Evolutionary conservation across 2,329 filamentous ascomycete genomes (phyloP).

Genomic region (Pestalotiopsis fici): DNA sequence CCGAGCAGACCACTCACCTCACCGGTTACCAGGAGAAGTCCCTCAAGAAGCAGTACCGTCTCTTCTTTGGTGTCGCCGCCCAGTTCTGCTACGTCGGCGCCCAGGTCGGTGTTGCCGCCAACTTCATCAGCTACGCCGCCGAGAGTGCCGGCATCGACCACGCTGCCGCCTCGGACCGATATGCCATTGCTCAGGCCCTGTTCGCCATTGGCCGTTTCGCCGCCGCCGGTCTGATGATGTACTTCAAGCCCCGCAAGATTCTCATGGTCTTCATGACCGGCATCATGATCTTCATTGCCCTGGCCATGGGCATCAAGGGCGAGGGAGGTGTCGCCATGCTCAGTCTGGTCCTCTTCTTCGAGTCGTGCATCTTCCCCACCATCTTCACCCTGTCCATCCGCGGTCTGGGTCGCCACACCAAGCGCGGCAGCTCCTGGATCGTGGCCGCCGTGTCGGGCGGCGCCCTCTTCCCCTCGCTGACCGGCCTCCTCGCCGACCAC

Average conservation of each 20-base stretch:
- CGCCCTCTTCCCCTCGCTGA: slow-evolving; percentile 7
- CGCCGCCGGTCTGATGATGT: slow-evolving; percentile 8
- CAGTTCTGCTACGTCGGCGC: slow-evolving; percentile 11
- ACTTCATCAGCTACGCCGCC: slow-evolving; percentile 8
- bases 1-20: slow-evolving; percentile 4
- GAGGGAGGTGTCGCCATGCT: slow-evolving; percentile 8
- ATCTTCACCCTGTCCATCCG: slow-evolving; percentile 9
- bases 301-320: slow-evolving; percentile 9
- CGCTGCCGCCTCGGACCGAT: slow-evolving; percentile 3
- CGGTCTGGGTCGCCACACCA: slow-evolving; percentile 9
- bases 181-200: slow-evolving; percentile 7
- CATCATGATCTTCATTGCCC: slow-evolving; percentile 9
- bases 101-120: slow-evolving; percentile 10
- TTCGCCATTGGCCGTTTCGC: slow-evolving; percentile 9
- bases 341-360: slow-evolving; percentile 9
- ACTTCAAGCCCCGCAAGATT: slow-evolving; percentile 8
- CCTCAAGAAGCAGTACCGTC: slow-evolving; percentile 4
- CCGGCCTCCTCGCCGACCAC: slow-evolving; percentile 6
- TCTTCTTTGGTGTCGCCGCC: slow-evolving; percentile 9
- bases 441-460: slow-evolving; percentile 4
- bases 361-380: slow-evolving; percentile 9
- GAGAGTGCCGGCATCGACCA: slow-evolving; percentile 5
- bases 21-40: slow-evolving; percentile 9
- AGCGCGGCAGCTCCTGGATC: slow-evolving; percentile 7
- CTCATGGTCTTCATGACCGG: slow-evolving; percentile 7